A percentile compares a stretch with the other conserved stretches of the same genome.
These are phyloP conservation scores for Striga asiatica DNA, from an alignment of 257 asterid species.

Conservation along the genomic window DNA sequence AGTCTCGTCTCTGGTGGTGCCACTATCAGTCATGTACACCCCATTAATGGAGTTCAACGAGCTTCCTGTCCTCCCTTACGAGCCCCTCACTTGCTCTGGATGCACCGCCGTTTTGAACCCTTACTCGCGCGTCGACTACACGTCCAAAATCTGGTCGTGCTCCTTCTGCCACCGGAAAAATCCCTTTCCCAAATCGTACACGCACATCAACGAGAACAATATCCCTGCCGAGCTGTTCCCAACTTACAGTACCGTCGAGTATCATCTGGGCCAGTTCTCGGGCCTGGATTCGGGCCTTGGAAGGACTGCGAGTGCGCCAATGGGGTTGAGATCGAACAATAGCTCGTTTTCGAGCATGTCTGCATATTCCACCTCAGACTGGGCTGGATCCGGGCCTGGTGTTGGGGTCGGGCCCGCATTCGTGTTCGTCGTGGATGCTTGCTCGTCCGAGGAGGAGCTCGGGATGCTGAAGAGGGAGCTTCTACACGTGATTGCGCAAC, in stretches of 20 bases:
- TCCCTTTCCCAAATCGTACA: constrained; percentile 52
- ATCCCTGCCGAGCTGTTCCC: constrained; percentile 97
- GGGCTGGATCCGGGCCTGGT: constrained; percentile 26
- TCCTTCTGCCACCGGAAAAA: constrained; percentile 67
- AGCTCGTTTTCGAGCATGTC: constrained; percentile 39
- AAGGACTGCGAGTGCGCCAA: constrained; percentile 25
- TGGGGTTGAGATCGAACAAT: constrained; percentile 31
- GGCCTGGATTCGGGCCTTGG: constrained; percentile 21
- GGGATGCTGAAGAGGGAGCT: constrained; percentile 64
- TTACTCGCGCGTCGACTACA: constrained; percentile 81
- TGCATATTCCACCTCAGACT: constrained; percentile 33
- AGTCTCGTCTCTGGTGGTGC: constrained; percentile 50
- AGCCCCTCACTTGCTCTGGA: constrained; percentile 53
- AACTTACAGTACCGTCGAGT: constrained; percentile 85
- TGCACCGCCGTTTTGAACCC: constrained; percentile 81
- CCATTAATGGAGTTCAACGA: constrained; percentile 61
- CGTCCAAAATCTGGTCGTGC: constrained; percentile 60
- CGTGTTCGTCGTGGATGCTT: constrained; percentile 80
- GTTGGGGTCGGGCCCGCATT: constrained; percentile 59
- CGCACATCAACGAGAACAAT: constrained; percentile 58
- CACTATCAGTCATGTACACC: constrained; percentile 77
- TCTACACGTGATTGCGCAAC: constrained; percentile 43
- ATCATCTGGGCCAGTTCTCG: constrained; percentile 37
- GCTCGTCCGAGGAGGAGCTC: constrained; percentile 57
- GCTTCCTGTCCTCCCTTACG: constrained; percentile 77